Percentiles rank a stretch among this genome's conserved stretches.
These are phyloP conservation scores for Fusarium circinatum DNA, from an alignment of 2,329 filamentous ascomycete genomes.

Conservation along the genomic window DNA sequence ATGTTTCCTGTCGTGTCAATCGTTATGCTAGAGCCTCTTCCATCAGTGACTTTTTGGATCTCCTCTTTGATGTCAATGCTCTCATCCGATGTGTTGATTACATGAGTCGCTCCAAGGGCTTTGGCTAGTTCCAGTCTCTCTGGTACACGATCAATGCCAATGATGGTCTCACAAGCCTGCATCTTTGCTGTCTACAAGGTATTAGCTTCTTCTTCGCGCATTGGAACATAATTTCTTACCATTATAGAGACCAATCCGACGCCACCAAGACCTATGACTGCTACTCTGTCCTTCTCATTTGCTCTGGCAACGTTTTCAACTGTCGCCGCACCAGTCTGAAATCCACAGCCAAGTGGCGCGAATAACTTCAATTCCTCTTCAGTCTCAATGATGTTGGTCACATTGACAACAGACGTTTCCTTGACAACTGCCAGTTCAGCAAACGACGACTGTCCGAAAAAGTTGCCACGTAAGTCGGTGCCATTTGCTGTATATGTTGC, in stretches of 20 bases:
- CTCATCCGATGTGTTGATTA: neutral
- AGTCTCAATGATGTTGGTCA: neutral
- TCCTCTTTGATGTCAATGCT: neutral
- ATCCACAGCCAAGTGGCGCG: neutral
- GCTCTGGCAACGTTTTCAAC: neutral
- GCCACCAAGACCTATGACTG: neutral
- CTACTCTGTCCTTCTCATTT: neutral
- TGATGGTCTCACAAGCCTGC: neutral
- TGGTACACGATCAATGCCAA: neutral
- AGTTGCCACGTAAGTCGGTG: neutral
- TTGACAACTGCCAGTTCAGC: neutral
- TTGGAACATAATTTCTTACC: neutral
- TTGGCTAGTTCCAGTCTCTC: neutral
- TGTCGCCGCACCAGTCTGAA: neutral
- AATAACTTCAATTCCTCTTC: neutral
- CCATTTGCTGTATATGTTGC: neutral
- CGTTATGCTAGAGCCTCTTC: neutral
- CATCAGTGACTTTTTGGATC: neutral
- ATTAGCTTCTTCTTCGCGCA: neutral
- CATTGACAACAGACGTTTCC: neutral
- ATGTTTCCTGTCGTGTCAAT: conserved; percentile 1
- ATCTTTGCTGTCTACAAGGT: neutral
- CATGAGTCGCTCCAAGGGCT: neutral
- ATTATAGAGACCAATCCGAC: conserved; percentile 1
- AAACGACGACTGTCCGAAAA: neutral